Evolutionary conservation across 768 basidiomycete genomes (phyloP), one percentile per base, ranked within the genome.

Genomic region (Kwoniella sp.): DNA sequence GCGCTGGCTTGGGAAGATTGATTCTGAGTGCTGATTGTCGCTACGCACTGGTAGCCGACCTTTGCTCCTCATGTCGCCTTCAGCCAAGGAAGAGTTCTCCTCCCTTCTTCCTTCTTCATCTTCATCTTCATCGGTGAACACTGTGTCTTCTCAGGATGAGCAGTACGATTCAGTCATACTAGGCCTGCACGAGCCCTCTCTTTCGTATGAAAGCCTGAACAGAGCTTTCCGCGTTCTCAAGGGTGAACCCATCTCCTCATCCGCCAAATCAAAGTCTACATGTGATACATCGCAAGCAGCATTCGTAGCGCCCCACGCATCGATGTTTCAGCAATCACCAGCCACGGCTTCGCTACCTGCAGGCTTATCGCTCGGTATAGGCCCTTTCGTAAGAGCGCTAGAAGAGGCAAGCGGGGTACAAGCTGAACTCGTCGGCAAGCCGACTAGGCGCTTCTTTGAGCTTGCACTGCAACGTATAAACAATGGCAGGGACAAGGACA

Each of bases 341-440:
- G 60, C 58, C 2, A 60, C 87, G 26, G 76, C 80, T 0, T 77
- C 77, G 21, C 69, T 81, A 4, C 82, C 85, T 29, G 85, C 82
- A 0, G 78, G 79, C 0, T 82, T 89, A 7, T 87, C 86, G 2
- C 81, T 89, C 13, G 88, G 89, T 1, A 87, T 88, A 0, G 88
- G 89, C 0, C 87, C 88, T 1, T 90, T 90, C 69, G 84, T 90
- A 19, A 76, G 82, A 1, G 87, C 86, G 0, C 82, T 90, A 15
- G 88, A 89, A 70, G 76, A 80, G 17, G 87, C 87, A 0, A 64
- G 84, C 0, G 83, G 82, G 0, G 72, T 80, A 36, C 66, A 81
- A 12, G 86, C 87, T 0, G 82, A 82, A 49, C 80, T 86, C 21
- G 83, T 90, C 4, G 89, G 89, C 1, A 90, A 90, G 71, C 88